phyloP scores from a whole-genome alignment of 208 protist species.

The Leishmania turanica region DNA sequence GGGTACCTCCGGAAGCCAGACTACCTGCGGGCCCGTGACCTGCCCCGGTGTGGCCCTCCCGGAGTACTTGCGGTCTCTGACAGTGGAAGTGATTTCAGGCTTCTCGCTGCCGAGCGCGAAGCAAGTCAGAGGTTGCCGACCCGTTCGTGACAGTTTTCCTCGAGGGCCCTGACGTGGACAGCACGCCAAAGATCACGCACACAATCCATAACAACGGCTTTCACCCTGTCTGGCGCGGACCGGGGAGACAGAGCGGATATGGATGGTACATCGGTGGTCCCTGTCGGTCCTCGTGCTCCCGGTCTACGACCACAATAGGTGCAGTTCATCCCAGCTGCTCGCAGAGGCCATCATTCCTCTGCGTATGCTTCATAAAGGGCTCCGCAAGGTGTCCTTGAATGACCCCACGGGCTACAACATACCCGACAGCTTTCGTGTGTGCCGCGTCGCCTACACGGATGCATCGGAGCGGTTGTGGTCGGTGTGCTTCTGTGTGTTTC shows the following conservation, averaged over 20 bases:
- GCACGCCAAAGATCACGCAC: slow-evolving; percentile 31
- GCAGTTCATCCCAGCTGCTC: slow-evolving; percentile 39
- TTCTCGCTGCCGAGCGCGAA: slow-evolving; percentile 55
- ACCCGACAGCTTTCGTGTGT: slow-evolving; percentile 55
- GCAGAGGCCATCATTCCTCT: slow-evolving; percentile 66
- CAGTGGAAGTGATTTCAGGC: slow-evolving; percentile 66
- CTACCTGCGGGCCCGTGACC: slow-evolving; percentile 43
- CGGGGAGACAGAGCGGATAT: slow-evolving; percentile 46
- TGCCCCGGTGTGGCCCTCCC: background rate
- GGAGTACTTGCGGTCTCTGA: slow-evolving; percentile 38
- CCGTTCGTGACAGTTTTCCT: slow-evolving; percentile 61
- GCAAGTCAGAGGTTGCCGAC: slow-evolving; percentile 60
- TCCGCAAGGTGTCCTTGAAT: slow-evolving; percentile 60
- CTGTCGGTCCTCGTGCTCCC: slow-evolving; percentile 69
- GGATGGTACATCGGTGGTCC: slow-evolving; percentile 47
- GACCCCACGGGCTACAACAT: slow-evolving; percentile 43
- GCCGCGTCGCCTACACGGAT: slow-evolving; percentile 22
- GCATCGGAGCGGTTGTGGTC: background rate
- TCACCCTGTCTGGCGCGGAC: slow-evolving; percentile 72
- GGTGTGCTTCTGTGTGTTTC: background rate
- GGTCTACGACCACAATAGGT: slow-evolving; percentile 67
- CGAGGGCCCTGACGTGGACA: slow-evolving; percentile 44
- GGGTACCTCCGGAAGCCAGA: slow-evolving; percentile 95
- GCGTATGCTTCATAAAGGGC: slow-evolving; percentile 48
- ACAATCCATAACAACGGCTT: slow-evolving; percentile 72